phyloP scores from a whole-genome alignment of 257 asterid species.

The Plantago major region DNA sequence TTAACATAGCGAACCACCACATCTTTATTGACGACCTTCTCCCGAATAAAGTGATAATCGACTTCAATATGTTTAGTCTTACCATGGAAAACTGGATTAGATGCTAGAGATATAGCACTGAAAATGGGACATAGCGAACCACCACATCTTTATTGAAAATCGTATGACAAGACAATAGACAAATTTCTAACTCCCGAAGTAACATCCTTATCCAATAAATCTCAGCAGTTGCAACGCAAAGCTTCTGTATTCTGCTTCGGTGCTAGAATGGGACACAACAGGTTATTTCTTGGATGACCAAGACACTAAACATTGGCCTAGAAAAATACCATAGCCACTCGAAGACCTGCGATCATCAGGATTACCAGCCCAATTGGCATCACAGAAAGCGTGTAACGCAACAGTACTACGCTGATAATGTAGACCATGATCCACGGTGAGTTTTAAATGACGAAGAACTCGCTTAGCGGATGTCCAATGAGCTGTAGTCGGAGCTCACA shows the following conservation, averaged over 20 bases:
- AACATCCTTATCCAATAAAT: not conserved
- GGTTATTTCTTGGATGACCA: constrained; percentile 2
- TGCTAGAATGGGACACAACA: not conserved
- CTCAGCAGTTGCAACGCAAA: not conserved
- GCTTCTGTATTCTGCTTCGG: not conserved
- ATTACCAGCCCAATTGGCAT: not conserved
- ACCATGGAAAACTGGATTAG: not conserved
- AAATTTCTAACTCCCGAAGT: not conserved
- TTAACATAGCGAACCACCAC: no score
- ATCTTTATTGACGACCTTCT: no score
- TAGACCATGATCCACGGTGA: constrained; percentile 1
- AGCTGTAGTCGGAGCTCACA: not conserved
- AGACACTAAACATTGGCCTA: not conserved
- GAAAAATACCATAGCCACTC: not conserved
- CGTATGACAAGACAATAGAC: not conserved
- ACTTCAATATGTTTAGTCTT: not conserved
- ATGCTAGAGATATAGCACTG: not conserved
- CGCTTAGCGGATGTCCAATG: constrained; percentile 1
- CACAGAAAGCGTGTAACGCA: not conserved
- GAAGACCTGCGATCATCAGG: not conserved
- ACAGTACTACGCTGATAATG: not conserved
- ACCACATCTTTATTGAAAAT: not conserved
- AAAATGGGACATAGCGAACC: no score
- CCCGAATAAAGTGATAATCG: no score
- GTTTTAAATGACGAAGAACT: not conserved